These are phyloP conservation scores for Cicer pinnatifidum DNA, from an alignment of 306 rosid species.

Conservation along the genomic window DNA sequence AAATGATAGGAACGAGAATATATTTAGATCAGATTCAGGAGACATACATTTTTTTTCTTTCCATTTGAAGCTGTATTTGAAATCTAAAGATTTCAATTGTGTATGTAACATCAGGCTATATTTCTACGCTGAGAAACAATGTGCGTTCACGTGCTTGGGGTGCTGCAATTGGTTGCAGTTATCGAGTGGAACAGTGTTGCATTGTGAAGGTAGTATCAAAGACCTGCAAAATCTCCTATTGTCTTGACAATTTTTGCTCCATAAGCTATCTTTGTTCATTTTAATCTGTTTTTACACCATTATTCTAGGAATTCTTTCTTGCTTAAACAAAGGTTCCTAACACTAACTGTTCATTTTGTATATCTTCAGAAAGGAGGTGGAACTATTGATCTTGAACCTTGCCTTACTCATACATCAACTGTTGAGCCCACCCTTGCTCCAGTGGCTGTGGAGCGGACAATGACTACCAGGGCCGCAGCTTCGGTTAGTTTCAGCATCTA, in stretches of 20 bases:
- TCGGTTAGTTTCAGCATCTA: conserved; percentile 65
- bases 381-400: conserved; percentile 91
- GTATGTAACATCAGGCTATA: conserved; percentile 66
- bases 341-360: conserved; percentile 9
- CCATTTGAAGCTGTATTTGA: conserved; percentile 35
- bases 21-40: background rate
- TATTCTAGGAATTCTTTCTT: no score
- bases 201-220: conserved; percentile 74
- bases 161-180: conserved; percentile 95
- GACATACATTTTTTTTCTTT: background rate
- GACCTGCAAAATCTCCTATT: conserved; percentile 36
- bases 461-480: conserved; percentile 98
- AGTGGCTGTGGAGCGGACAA: conserved; percentile 89
- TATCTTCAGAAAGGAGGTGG: conserved; percentile 90
- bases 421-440: conserved; percentile 99
- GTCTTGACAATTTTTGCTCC: conserved; percentile 3
- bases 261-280: background rate
- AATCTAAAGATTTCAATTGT: conserved; percentile 37
- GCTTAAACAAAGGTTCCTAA: no score
- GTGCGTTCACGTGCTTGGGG: conserved; percentile 99
- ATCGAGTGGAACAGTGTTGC: conserved; percentile 86
- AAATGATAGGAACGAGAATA: no score
- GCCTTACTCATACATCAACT: conserved; percentile 92
- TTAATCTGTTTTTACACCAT: no score
- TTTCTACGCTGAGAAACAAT: conserved; percentile 87